phyloP scores from a whole-genome alignment of 805 yeast genomes.

The Grigorovia jiainica region DNA sequence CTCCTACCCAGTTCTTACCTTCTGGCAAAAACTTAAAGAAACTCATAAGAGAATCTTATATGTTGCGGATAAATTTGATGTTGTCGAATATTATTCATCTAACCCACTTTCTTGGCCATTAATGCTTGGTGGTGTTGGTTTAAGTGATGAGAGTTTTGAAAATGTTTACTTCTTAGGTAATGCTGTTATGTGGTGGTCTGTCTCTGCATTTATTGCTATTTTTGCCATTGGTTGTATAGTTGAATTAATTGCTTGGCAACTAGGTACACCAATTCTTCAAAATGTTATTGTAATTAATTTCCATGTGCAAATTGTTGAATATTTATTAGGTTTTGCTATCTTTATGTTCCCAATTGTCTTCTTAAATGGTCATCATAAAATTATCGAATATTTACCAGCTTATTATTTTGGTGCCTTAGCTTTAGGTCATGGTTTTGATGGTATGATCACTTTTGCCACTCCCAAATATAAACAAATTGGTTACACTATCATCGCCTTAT shows the following conservation, averaged over 20 bases:
- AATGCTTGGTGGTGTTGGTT: conserved; percentile 66
- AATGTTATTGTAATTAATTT: conserved; percentile 50
- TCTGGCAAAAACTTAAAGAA: conserved; percentile 54
- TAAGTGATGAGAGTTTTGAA: conserved; percentile 47
- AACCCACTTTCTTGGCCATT: conserved; percentile 68
- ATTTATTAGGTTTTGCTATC: conserved; percentile 60
- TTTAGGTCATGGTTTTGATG: conserved; percentile 55
- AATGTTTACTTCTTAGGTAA: conserved; percentile 71
- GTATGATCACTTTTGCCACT: conserved; percentile 35
- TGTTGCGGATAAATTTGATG: conserved; percentile 55
- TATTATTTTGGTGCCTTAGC: conserved; percentile 78
- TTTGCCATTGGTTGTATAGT: conserved; percentile 38
- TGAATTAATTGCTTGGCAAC: conserved; percentile 54
- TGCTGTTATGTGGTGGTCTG: conserved; percentile 69
- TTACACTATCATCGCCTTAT: conserved; percentile 36
- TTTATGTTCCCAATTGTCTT: conserved; percentile 69
- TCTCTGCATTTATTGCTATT: conserved; percentile 40
- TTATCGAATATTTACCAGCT: conserved; percentile 90
- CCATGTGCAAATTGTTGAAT: conserved; percentile 53
- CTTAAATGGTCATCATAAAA: conserved; percentile 85
- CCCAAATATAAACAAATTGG: conserved; percentile 27
- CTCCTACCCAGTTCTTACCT: conserved; percentile 44
- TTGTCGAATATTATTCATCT: conserved; percentile 63
- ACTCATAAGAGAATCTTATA: conserved; percentile 67
- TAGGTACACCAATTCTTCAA: conserved; percentile 40